Evolutionary conservation across 176 grass and related monocot genomes (phyloP), one percentile per base, ranked within the genome.

Genomic region (Carex myosuroides): DNA sequence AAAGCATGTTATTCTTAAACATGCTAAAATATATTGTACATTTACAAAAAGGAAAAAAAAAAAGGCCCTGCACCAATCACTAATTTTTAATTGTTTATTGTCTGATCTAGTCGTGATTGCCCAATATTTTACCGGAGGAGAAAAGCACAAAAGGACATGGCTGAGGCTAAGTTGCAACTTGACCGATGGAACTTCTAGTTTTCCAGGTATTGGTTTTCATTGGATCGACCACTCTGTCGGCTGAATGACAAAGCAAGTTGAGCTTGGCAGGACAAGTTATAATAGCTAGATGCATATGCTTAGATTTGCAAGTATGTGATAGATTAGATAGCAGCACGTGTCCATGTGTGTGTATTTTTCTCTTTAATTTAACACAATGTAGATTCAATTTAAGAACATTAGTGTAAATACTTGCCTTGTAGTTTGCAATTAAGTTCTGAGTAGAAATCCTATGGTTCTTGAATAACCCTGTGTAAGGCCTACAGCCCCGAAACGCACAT

Each of bases 111-210:
- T 83, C 92, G 95, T 61, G 96, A 98, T 87, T 98, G 96, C 72
- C 96, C 96, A 3, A 98, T 98, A 63, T 98, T 98, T 81, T 98
- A 98, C 76, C 88, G 96, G 53, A 80, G 96, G 75, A 93, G 92
- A 56, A 98, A 98, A 87, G 96, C 92, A 0, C 96, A 98, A 76
- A 98, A 98, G 79, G 96, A 98, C 79, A 93, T 98, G 96, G 89
- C 96, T 16, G 91, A 98, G 90, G 96, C 96, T 89, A 98, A 90
- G 78, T 42, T 87, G 54, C 96, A 98, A 82, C 96, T 98, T 66
- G 89, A 92, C 9, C 92, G 96, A 0, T 98, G 96, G 95, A 92
- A 91, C 79, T 98, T 98, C 67, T 98, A 88, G 92, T 18, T 66
- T 53, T 64, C 32, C 26, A 30, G 50, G 12, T 56, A 5, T 77